Percentiles rank a stretch among this genome's conserved stretches.
These are phyloP conservation scores for Paratrimastix pyriformis DNA, from an alignment of 78 protist species.

Conservation along the genomic window DNA sequence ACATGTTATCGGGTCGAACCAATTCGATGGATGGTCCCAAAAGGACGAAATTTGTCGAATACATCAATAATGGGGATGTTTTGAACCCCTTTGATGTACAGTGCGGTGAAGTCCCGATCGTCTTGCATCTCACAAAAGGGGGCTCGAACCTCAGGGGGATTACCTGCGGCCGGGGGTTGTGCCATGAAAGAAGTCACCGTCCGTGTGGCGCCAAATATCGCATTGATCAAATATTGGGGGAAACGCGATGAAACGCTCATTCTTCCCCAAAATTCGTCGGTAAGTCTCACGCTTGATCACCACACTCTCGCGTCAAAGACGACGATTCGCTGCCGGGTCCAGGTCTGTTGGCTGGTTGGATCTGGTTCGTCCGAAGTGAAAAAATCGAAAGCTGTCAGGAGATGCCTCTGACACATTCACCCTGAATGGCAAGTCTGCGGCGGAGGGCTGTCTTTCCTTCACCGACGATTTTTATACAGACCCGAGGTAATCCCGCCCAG, in stretches of 20 bases:
- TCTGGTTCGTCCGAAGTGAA: slow-evolving; percentile 26
- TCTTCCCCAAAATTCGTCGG: slow-evolving; percentile 81
- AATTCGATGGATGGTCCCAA: too few species aligned
- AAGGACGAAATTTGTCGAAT: too few species aligned
- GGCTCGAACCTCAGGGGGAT: too few species aligned
- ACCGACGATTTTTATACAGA: background rate
- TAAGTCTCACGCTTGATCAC: slow-evolving; percentile 67
- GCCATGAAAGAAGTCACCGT: slow-evolving; percentile 67
- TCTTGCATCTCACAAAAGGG: too few species aligned
- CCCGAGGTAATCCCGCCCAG: too few species aligned
- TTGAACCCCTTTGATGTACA: too few species aligned
- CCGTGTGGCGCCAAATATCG: slow-evolving; percentile 91
- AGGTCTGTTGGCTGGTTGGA: too few species aligned
- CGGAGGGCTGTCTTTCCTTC: background rate
- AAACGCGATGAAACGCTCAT: slow-evolving; percentile 78
- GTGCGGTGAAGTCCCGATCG: too few species aligned
- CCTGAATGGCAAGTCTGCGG: slow-evolving; percentile 76
- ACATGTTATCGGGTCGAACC: too few species aligned
- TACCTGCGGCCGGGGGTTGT: too few species aligned
- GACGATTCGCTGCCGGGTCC: too few species aligned
- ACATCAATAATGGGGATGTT: too few species aligned
- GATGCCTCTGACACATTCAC: slow-evolving; percentile 62
- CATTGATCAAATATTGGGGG: slow-evolving; percentile 97
- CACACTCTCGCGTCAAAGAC: slow-evolving; percentile 64
- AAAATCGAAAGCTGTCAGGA: background rate